These are phyloP conservation scores for Avena atlantica DNA, from an alignment of 176 grass and related monocot species.

Conservation along the genomic window DNA sequence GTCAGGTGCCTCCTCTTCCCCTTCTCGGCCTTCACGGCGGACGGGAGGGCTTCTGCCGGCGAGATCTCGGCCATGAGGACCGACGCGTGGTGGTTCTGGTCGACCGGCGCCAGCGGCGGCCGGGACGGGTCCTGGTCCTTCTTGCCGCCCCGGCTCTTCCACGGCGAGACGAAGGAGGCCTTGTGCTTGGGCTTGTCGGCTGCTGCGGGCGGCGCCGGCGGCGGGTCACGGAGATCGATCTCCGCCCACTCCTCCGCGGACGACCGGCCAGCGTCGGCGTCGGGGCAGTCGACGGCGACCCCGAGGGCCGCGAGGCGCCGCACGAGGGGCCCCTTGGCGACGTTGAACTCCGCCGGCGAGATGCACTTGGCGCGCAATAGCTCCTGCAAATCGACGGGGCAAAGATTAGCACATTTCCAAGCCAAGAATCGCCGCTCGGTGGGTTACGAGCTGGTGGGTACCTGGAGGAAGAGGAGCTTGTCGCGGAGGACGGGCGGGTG, in stretches of 20 bases:
- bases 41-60: neutral
- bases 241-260: slow-evolving; percentile 83
- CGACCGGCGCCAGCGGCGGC: slow-evolving; percentile 48
- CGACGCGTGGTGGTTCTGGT: slow-evolving; percentile 46
- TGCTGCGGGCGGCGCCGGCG: neutral
- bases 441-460: neutral
- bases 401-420: neutral
- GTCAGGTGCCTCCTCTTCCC: slow-evolving; percentile 62
- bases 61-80: slow-evolving; percentile 64
- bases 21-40: slow-evolving; percentile 50
- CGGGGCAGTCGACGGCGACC: slow-evolving; percentile 69
- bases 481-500: slow-evolving; percentile 64
- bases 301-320: slow-evolving; percentile 78
- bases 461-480: slow-evolving; percentile 95
- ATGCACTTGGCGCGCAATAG: slow-evolving; percentile 82
- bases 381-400: slow-evolving; percentile 50
- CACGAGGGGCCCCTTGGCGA: slow-evolving; percentile 74
- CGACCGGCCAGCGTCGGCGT: slow-evolving; percentile 40
- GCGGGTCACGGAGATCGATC: slow-evolving; percentile 81
- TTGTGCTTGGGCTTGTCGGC: slow-evolving; percentile 70
- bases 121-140: slow-evolving; percentile 45
- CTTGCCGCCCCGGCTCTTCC: slow-evolving; percentile 68
- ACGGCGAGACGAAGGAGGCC: slow-evolving; percentile 57
- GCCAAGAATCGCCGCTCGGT: neutral
- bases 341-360: slow-evolving; percentile 79